These are phyloP conservation scores for Chlorociboria aeruginascens DNA, from an alignment of 495 filamentous ascomycete genomes.

Conservation along the genomic window DNA sequence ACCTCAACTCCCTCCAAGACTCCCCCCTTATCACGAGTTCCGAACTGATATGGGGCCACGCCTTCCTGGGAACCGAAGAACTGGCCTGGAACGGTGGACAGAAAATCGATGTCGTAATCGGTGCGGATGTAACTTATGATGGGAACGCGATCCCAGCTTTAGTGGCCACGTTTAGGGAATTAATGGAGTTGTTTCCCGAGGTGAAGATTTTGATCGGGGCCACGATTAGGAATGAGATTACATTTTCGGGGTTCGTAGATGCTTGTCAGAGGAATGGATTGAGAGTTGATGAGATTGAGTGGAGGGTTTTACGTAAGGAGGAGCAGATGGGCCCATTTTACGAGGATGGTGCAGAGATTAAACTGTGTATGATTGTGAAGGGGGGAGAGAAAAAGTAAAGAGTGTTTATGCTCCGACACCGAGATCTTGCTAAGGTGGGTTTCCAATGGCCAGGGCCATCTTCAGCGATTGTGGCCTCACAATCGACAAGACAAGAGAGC, in stretches of 20 bases:
- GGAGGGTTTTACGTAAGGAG: slow-evolving; percentile 20
- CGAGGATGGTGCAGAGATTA: slow-evolving; percentile 28
- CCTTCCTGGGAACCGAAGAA: slow-evolving; percentile 20
- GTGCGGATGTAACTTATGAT: slow-evolving; percentile 42
- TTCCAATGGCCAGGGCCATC: too few species aligned
- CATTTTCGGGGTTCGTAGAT: slow-evolving; percentile 30
- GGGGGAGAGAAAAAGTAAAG: too few species aligned
- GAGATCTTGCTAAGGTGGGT: too few species aligned
- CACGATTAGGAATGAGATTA: slow-evolving; percentile 35
- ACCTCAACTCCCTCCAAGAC: slow-evolving; percentile 49
- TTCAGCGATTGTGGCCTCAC: too few species aligned
- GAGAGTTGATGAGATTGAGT: slow-evolving; percentile 23
- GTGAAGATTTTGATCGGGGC: slow-evolving; percentile 31
- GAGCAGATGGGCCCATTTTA: slow-evolving; percentile 39
- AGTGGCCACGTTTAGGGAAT: slow-evolving; percentile 31
- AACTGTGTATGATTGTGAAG: slow-evolving; percentile 12
- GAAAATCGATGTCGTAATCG: slow-evolving; percentile 33
- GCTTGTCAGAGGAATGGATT: slow-evolving; percentile 22
- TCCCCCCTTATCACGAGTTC: slow-evolving; percentile 29
- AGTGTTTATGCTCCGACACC: too few species aligned
- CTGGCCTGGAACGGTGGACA: slow-evolving; percentile 29
- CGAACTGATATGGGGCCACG: slow-evolving; percentile 50
- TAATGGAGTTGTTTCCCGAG: slow-evolving; percentile 25
- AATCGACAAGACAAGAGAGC: too few species aligned
- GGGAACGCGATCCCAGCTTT: slow-evolving; percentile 30